phyloP scores from a whole-genome alignment of 176 grass and related monocot genomes.

The barley (Hordeum vulgare) region MorexV3_pseudomolecules_assembly NC_058523.1:322829523-322830022 shows the following conservation, averaged over 20 bases:
- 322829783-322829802: background rate
- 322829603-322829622: conserved; percentile 21
- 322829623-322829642: conserved; percentile 90
- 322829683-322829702: conserved; percentile 98
- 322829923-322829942: background rate
- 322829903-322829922: background rate
- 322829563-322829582: conserved; percentile 9
- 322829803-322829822: background rate
- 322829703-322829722: conserved; percentile 96
- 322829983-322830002: conserved; percentile 5
- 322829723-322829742: conserved; percentile 85
- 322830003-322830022: background rate
- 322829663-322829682: conserved; percentile 89
- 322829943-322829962: background rate
- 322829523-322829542: conserved; percentile 86
- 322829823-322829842: conserved; percentile 11
- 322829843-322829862: background rate
- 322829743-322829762: conserved; percentile 20
- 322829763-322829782: conserved; percentile 1
- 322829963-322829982: background rate
- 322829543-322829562: conserved; percentile 14
- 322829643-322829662: conserved; percentile 91
- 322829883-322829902: background rate
- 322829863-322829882: background rate
- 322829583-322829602: background rate